Conservation (phyloP, 2,329 filamentous ascomycete genomes). For the Aureobasidium namibiae region DNA sequence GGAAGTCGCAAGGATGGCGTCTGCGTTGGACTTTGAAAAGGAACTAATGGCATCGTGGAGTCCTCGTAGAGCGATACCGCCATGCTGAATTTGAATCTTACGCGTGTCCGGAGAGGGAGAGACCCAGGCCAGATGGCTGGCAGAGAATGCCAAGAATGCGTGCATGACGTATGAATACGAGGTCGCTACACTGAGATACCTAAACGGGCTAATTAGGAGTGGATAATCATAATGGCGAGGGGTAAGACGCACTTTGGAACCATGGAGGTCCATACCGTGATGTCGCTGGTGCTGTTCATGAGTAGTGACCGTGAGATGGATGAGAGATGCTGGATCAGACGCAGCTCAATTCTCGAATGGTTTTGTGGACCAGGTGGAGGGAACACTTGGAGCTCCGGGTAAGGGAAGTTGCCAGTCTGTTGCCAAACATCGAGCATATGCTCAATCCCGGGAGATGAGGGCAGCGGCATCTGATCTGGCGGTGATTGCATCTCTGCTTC, state of each 20-base stretch:
- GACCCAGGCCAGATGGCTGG: conserved; percentile 84
- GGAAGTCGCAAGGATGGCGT: conserved; percentile 85
- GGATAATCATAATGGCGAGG: neutral
- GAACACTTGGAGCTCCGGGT: conserved; percentile 70
- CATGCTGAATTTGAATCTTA: conserved; percentile 83
- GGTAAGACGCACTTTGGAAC: conserved; percentile 69
- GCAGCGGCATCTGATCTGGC: conserved; percentile 53
- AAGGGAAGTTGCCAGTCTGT: conserved; percentile 74
- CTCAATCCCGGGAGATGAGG: conserved; percentile 83
- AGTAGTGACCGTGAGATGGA: conserved; percentile 73
- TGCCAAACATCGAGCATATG: conserved; percentile 75
- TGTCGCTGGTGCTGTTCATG: conserved; percentile 64
- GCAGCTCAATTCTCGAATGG: conserved; percentile 69
- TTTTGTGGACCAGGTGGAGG: conserved; percentile 64
- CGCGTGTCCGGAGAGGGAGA: conserved; percentile 78
- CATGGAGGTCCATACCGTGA: conserved; percentile 87
- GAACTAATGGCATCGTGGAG: conserved; percentile 77
- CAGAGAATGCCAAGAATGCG: conserved; percentile 85
- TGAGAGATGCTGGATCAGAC: conserved; percentile 83
- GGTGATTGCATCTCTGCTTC: conserved; percentile 48
- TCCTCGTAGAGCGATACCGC: conserved; percentile 75
- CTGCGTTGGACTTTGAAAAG: conserved; percentile 79
- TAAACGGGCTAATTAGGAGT: conserved; percentile 28
- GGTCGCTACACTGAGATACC: conserved; percentile 74
- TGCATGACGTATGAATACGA: conserved; percentile 88